A percentile compares a stretch with the other conserved stretches of the same genome.
phyloP scores from a whole-genome alignment of 2,329 filamentous ascomycete genomes.

The Fusarium longipes region DNA sequence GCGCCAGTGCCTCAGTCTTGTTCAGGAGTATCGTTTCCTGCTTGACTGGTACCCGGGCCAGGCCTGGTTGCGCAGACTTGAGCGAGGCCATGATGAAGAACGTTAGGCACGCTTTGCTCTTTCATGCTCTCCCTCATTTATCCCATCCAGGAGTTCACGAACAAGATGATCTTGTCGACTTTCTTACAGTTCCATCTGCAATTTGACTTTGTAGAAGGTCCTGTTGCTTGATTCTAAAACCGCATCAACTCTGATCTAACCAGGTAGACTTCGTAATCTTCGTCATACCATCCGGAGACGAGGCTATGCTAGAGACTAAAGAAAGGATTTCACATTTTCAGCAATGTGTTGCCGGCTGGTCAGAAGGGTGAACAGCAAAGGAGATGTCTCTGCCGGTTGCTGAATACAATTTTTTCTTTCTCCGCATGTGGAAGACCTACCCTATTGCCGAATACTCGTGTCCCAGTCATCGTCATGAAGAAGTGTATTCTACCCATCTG shows the following conservation, averaged over 20 bases:
- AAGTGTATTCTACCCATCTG: slow-evolving; percentile 1
- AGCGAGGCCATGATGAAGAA: no score
- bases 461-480: slow-evolving; percentile 4
- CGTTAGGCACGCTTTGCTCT: no score
- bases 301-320: neutral
- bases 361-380: neutral
- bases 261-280: neutral
- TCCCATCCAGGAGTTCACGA: no score
- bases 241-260: no score
- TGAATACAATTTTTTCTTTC: neutral
- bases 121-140: no score
- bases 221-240: neutral
- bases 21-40: no score
- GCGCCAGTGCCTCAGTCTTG: no score
- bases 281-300: neutral
- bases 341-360: neutral
- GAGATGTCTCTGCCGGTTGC: neutral
- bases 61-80: no score
- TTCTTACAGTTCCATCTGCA: neutral
- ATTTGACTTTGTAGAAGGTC: neutral
- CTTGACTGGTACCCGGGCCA: no score
- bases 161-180: no score
- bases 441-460: slow-evolving; percentile 19
- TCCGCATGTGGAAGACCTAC: neutral
- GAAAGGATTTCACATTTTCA: rapidly evolving